Base-by-base conservation (phyloP, 495 filamentous ascomycete species). In the Physcia stellaris region DNA sequence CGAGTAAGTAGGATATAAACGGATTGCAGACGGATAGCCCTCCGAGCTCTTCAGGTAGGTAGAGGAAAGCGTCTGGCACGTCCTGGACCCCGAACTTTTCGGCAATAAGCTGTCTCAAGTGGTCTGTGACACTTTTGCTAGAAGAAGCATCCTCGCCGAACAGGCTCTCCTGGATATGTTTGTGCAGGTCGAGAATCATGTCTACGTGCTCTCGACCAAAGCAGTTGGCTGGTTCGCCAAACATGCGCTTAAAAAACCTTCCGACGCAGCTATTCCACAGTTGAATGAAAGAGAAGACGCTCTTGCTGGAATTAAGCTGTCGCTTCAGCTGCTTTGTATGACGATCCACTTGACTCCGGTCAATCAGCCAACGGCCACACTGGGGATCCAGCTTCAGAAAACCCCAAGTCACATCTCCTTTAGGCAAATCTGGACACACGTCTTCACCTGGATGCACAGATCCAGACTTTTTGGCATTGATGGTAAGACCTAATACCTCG, bases 61-160 rank as follows among this genome's bases (percentile, higher is more conserved):
- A 83, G 52, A 80, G 69, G 51, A 77, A 77, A n/a, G 71, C 78
- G 38, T 80, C 71, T 0, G 78, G 78, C 17, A 82, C 64, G 32
- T 73, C 55, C 2, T 53, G 45, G 28, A 78, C 53, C 11, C 55
- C 54, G 47, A 81, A 83, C 1, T 68, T 60, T 11, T 68, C 51
- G 6, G 59, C 48, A 30, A 83, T 69, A 4, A 60, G 55, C 7
- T 59, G 49, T 11, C 73, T 70, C 1, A 83, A 62, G 49, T 75
- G 71, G 18, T 69, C 61, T 1, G 70, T 69, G 2, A 81, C 67
- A 13, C 67, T 71, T n/a, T 53, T 61, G 17, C 45, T 45, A 16
- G 35, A 45, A n/a, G n/a, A 11, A 13, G 26, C 34, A 13, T 15
- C 37, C 7, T 38, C 48, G n/a, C 37, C 49, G 55, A 77, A 80